Conservation (phyloP, 2,329 filamentous ascomycete species). For the Colletotrichum cordylinicola region DNA sequence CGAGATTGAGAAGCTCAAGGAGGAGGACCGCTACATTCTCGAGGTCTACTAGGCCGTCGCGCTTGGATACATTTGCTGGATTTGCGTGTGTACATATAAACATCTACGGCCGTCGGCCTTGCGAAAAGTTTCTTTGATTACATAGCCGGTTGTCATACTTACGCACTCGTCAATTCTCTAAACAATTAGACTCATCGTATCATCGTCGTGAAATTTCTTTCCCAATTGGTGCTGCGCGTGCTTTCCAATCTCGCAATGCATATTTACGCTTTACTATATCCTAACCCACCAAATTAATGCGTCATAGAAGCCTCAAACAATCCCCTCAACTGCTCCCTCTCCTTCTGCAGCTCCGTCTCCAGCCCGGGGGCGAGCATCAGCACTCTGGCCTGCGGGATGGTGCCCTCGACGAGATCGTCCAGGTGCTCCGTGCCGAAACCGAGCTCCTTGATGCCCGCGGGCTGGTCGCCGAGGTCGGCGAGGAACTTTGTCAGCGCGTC, state of each 20-base stretch:
- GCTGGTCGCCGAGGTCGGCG: slow-evolving; percentile 86
- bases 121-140: background rate
- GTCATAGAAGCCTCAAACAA: slow-evolving; percentile 70
- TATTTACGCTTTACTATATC: background rate
- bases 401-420: slow-evolving; percentile 88
- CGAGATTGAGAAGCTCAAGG: slow-evolving; percentile 98
- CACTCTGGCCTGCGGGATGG: slow-evolving; percentile 89
- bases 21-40: slow-evolving; percentile 90
- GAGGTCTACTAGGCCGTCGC: slow-evolving; percentile 80
- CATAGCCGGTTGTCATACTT: background rate
- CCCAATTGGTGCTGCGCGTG: background rate
- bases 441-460: slow-evolving; percentile 80
- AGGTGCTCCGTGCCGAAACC: slow-evolving; percentile 81
- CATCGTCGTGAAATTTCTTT: background rate
- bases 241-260: background rate
- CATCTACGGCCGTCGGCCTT: background rate
- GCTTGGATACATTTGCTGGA: background rate
- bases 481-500: slow-evolving; percentile 86
- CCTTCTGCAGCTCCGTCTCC: slow-evolving; percentile 69
- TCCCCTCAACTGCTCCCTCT: slow-evolving; percentile 73
- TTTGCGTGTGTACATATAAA: background rate
- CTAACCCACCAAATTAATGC: slow-evolving; percentile 25
- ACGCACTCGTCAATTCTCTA: background rate
- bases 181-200: background rate
- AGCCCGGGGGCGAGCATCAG: slow-evolving; percentile 89